Conservation (phyloP, 805 yeast species). For the Komagataella pseudopastoris region DNA sequence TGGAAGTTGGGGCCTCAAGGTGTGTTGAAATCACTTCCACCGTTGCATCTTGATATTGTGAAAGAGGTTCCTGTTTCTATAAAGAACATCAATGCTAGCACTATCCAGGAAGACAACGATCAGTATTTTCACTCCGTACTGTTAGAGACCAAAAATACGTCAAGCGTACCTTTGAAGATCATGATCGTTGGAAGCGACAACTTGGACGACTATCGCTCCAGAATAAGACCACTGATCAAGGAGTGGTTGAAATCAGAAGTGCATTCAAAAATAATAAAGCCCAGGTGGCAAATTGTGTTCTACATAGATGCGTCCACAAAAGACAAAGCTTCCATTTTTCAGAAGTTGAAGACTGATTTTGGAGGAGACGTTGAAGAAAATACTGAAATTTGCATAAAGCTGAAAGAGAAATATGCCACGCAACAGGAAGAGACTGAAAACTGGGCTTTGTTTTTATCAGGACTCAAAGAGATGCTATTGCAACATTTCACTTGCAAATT, state of each 20-base stretch:
- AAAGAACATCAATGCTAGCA: constrained; percentile 1
- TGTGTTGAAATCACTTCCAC: constrained; percentile 50
- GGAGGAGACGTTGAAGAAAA: constrained; percentile 7
- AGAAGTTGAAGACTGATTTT: constrained; percentile 18
- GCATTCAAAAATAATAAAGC: constrained; percentile 25
- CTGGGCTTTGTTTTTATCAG: constrained; percentile 32
- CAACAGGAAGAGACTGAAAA: constrained; percentile 28
- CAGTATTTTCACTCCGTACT: constrained; percentile 4
- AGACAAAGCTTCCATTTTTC: constrained; percentile 14
- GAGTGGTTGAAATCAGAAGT: constrained; percentile 57
- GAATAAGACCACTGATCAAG: constrained; percentile 66
- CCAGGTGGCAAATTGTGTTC: constrained; percentile 51
- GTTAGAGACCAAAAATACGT: constrained; percentile 3
- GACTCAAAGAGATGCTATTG: constrained; percentile 34
- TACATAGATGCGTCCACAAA: constrained; percentile 17
- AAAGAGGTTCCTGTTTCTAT: constrained; percentile 38
- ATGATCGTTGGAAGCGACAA: constrained; percentile 57
- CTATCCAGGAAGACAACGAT: constrained; percentile 4
- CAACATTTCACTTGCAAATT: constrained; percentile 39
- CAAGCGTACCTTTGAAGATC: constrained; percentile 43
- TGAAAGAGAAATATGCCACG: constrained; percentile 21
- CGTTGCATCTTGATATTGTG: constrained; percentile 34
- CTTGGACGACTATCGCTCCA: constrained; percentile 63
- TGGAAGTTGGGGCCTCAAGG: constrained; percentile 43
- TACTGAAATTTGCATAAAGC: constrained; percentile 23